Base-by-base conservation (phyloP, 169 alveolate species). In the Eimeria maxima region DNA sequence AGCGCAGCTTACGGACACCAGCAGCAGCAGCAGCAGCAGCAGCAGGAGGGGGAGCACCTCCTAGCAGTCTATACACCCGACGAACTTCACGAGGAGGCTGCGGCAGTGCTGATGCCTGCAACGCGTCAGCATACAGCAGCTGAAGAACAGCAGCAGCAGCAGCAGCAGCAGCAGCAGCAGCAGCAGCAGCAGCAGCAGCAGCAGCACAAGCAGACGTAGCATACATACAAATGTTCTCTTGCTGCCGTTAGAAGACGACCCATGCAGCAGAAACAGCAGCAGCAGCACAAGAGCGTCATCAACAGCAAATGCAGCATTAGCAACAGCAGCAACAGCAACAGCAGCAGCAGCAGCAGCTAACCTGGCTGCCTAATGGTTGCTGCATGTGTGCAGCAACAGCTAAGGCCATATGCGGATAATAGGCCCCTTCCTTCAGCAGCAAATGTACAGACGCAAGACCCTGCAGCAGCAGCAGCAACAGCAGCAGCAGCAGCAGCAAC, bases 341-440 rank as follows among this genome's bases (percentile, higher is more conserved):
- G 93, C 78, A 84, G 60, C 78, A 57, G 78, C 93, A 57, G 93
- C 33, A 53, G 93, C 80, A 47, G 81, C 95, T 76, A n/a, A 91
- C 95, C 67, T 91, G 90, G 5, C 91, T 13, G 69, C 95, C 95
- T 6, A 78, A 47, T 13, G 71, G 91, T 84, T 91, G 95, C 91
- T 91, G 91, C 33, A 91, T 33, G 69, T 91, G 95, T 33, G 95
- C 95, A 20, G 95, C 95, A 4, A 91, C 57, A 27, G 90, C 65
- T 44, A 91, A 42, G 53, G 95, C 95, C 95, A 76, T n/a, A 80
- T 91, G 95, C 5, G 95, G 95, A 27, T 91, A 91, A 91, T n/a
- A 91, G 44, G 91, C 88, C 71, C 67, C 91, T 33, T 60, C 95
- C 38, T 42, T 33, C 1, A 57, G 93, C 50, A 84, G 78, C 93